These are phyloP conservation scores for Ambrosiella cleistominuta DNA, from an alignment of 2,329 filamentous ascomycete genomes.

Conservation along the genomic window DNA sequence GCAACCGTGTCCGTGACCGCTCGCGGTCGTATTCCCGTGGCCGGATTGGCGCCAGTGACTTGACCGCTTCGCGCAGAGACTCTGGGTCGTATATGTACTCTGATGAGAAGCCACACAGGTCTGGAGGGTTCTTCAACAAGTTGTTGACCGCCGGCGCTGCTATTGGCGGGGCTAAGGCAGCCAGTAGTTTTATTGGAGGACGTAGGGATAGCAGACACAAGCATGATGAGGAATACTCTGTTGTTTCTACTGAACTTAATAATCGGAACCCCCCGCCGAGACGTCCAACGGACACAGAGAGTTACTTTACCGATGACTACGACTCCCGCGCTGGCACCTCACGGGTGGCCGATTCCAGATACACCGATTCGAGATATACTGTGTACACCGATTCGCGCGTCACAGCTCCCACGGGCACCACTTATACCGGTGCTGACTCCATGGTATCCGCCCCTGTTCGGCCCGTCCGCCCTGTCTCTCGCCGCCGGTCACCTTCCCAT, in stretches of 20 bases:
- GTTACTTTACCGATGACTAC: slow-evolving; percentile 37
- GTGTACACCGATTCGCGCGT: slow-evolving; percentile 10
- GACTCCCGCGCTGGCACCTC: slow-evolving; percentile 31
- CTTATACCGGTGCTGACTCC: slow-evolving; percentile 7
- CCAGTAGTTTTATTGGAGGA: slow-evolving; percentile 33
- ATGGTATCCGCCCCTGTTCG: slow-evolving; percentile 3
- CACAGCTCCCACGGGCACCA: slow-evolving; percentile 6
- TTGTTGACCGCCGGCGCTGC: slow-evolving; percentile 42
- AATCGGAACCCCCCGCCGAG: slow-evolving; percentile 26
- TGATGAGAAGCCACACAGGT: slow-evolving; percentile 23
- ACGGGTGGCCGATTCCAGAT: slow-evolving; percentile 7
- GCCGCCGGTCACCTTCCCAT: background rate
- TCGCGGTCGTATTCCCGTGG: slow-evolving; percentile 22
- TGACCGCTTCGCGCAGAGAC: slow-evolving; percentile 34
- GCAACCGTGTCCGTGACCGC: slow-evolving; percentile 14
- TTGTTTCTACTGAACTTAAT: slow-evolving; percentile 44
- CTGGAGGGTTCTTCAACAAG: slow-evolving; percentile 36
- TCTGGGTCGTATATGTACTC: slow-evolving; percentile 48
- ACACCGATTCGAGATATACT: slow-evolving; percentile 9
- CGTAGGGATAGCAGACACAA: slow-evolving; percentile 29
- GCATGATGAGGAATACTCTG: slow-evolving; percentile 44
- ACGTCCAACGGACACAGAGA: slow-evolving; percentile 24
- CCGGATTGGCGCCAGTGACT: slow-evolving; percentile 31
- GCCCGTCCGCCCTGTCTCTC: slow-evolving; percentile 3
- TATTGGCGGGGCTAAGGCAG: slow-evolving; percentile 43